Conservation (phyloP, 2,329 filamentous ascomycete species). For the Fusarium siculi region DNA sequence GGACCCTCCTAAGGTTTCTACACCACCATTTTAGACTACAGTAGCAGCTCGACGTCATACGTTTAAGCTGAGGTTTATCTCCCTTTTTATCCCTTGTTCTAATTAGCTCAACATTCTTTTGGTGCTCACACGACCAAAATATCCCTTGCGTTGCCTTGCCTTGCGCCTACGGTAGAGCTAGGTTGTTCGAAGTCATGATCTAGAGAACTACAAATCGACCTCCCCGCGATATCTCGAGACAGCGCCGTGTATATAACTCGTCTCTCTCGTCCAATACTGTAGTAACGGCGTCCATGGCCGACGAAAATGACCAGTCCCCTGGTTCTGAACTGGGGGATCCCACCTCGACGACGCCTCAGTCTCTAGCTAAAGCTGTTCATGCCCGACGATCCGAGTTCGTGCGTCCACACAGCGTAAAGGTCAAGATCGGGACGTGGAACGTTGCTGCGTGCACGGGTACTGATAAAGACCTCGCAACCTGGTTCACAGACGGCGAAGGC, state of each 20-base stretch:
- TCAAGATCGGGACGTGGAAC: constrained; percentile 97
- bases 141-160: not conserved
- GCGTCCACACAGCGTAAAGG: constrained; percentile 75
- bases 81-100: constrained; percentile 15
- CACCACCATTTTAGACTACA: constrained; percentile 33
- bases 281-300: constrained; percentile 44
- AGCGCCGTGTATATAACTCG: constrained; percentile 31
- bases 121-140: not conserved
- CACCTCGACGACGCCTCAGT: constrained; percentile 60
- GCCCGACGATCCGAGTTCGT: constrained; percentile 84
- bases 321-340: constrained; percentile 58
- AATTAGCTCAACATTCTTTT: constrained; percentile 25
- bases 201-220: constrained; percentile 47
- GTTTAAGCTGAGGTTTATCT: constrained; percentile 17
- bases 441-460: constrained; percentile 86
- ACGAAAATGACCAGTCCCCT: constrained; percentile 48
- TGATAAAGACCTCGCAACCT: constrained; percentile 86
- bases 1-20: constrained; percentile 16
- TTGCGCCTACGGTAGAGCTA: constrained; percentile 17
- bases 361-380: constrained; percentile 73
- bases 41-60: constrained; percentile 30
- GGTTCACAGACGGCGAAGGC: constrained; percentile 85
- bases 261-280: constrained; percentile 21
- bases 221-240: constrained; percentile 39
- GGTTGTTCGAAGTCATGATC: constrained; percentile 47